Conservation (phyloP, 345 rosid genomes). For the Eucalyptus coolabah region DNA sequence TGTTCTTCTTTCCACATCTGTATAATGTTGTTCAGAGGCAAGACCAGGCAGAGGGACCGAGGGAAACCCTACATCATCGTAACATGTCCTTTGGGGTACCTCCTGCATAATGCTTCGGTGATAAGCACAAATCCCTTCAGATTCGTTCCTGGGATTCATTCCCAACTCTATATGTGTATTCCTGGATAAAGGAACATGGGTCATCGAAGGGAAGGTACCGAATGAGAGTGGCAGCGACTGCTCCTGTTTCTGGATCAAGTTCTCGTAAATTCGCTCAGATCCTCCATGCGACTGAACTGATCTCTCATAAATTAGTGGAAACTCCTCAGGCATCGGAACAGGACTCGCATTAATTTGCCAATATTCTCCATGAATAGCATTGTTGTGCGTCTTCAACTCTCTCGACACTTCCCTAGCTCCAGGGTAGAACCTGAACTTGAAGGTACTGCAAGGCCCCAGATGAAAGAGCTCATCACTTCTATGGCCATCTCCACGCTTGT, state of each 20-base stretch:
- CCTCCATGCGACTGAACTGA: neutral
- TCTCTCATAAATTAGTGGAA: neutral
- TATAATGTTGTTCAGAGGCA: neutral
- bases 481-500: conserved; percentile 36
- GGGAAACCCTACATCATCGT: neutral
- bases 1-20: neutral
- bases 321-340: neutral
- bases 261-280: neutral
- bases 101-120: neutral
- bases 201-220: neutral
- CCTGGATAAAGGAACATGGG: neutral
- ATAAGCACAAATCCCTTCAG: neutral
- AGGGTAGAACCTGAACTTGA: conserved; percentile 17
- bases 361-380: neutral
- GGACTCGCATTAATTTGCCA: neutral
- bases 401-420: neutral
- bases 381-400: neutral
- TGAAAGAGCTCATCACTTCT: conserved; percentile 36
- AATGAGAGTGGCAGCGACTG: neutral
- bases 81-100: neutral
- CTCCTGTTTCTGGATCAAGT: neutral
- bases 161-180: neutral
- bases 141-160: neutral
- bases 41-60: neutral
- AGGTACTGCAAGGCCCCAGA: conserved; percentile 39